These are phyloP conservation scores for Mycena vulgaris DNA, from an alignment of 768 basidiomycete species.

Conservation along the genomic window DNA sequence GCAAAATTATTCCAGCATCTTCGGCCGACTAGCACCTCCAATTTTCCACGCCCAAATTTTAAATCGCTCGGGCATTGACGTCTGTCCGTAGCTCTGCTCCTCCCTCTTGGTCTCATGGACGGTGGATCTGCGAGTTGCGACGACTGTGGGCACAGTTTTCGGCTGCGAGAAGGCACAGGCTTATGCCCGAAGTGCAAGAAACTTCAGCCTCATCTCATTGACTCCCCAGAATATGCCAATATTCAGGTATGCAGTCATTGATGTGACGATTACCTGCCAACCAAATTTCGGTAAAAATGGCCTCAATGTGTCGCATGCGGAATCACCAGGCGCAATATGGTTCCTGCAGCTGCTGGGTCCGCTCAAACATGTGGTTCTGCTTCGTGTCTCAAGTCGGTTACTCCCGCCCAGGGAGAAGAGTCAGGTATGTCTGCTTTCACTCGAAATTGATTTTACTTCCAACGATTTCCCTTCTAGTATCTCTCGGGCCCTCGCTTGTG, in stretches of 20 bases:
- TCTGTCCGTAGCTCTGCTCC: not conserved
- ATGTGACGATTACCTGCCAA: not conserved
- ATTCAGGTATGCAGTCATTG: not conserved
- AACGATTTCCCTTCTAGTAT: not conserved
- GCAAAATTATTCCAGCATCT: too few species aligned
- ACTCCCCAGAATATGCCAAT: conserved; percentile 2
- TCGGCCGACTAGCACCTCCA: too few species aligned
- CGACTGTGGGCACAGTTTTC: conserved; percentile 3
- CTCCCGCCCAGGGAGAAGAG: not conserved
- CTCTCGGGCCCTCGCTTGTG: not conserved
- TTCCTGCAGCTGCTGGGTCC: not conserved
- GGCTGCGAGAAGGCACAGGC: not conserved
- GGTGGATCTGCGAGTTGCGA: not conserved
- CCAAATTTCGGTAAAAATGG: not conserved
- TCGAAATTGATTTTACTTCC: not conserved
- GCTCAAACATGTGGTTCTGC: conserved; percentile 2
- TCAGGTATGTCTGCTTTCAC: not conserved
- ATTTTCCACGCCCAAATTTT: too few species aligned
- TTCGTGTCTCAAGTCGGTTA: not conserved
- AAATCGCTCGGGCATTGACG: not conserved
- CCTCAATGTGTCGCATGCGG: conserved; percentile 14
- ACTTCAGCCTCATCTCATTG: not conserved
- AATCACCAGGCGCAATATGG: conserved; percentile 9
- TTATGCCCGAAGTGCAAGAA: conserved; percentile 12
- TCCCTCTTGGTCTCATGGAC: not conserved